A percentile compares a stretch with the other conserved stretches of the same genome.
Evolutionary conservation across 441 rosid species (phyloP).

Genomic region (Pelargonium australe): DNA sequence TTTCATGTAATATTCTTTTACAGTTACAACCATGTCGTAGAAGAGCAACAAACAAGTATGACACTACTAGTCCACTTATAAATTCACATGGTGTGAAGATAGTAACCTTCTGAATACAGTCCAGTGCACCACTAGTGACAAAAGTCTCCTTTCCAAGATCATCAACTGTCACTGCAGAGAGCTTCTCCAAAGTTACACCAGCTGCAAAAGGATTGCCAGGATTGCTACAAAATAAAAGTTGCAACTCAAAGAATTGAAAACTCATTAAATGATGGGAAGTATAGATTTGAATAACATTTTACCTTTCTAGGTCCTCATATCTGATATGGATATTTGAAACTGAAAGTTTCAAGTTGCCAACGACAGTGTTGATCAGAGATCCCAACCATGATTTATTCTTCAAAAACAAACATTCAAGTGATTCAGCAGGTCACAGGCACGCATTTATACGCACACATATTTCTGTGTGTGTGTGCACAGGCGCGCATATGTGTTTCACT

Average conservation of each 20-base stretch:
- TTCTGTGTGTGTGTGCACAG: background rate
- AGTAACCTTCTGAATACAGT: slow-evolving; percentile 70
- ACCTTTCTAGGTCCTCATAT: slow-evolving; percentile 99
- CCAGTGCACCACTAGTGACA: slow-evolving; percentile 74
- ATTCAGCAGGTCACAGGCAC: slow-evolving; percentile 8
- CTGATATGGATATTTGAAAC: slow-evolving; percentile 96
- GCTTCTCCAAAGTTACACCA: slow-evolving; percentile 87
- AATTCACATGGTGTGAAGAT: slow-evolving; percentile 7
- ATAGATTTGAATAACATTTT: slow-evolving; percentile 15
- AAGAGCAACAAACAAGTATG: background rate
- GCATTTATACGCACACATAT: background rate
- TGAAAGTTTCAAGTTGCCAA: slow-evolving; percentile 97
- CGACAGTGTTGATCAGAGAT: slow-evolving; percentile 80
- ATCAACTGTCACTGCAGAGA: slow-evolving; percentile 88
- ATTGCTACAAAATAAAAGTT: slow-evolving; percentile 53
- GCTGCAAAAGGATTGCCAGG: slow-evolving; percentile 90
- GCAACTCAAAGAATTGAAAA: slow-evolving; percentile 10
- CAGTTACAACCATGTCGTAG: no score
- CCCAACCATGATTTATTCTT: slow-evolving; percentile 98
- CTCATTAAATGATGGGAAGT: slow-evolving; percentile 15
- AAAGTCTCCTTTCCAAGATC: slow-evolving; percentile 89
- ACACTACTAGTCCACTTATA: background rate
- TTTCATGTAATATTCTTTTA: no score
- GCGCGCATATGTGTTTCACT: background rate
- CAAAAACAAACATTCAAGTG: slow-evolving; percentile 29